phyloP scores from a whole-genome alignment of 2,329 filamentous ascomycete species.

The Botrytis galanthina region DNA sequence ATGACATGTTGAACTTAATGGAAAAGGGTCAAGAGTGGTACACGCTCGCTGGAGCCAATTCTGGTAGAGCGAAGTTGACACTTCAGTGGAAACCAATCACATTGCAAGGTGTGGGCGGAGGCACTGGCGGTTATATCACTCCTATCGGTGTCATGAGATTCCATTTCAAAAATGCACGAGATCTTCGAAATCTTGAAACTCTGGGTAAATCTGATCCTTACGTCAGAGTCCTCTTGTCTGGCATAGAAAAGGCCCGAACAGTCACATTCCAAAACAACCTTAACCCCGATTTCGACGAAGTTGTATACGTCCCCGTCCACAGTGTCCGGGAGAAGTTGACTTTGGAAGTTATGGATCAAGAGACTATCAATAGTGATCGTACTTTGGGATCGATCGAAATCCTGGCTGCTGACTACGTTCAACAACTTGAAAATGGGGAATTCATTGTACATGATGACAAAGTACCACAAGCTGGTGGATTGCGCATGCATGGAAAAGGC shows the following conservation, averaged over 20 bases:
- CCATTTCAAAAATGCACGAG: slow-evolving; percentile 79
- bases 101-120: slow-evolving; percentile 71
- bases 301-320: slow-evolving; percentile 90
- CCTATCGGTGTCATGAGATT: slow-evolving; percentile 94
- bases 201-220: slow-evolving; percentile 98
- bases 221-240: slow-evolving; percentile 81
- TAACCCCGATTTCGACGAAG: slow-evolving; percentile 92
- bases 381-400: slow-evolving; percentile 81
- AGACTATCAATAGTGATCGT: slow-evolving; percentile 87
- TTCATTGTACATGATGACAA: slow-evolving; percentile 79
- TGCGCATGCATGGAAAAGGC: slow-evolving; percentile 72
- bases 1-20: slow-evolving; percentile 88
- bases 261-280: slow-evolving; percentile 96
- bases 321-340: slow-evolving; percentile 77
- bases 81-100: slow-evolving; percentile 95
- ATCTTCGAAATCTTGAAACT: slow-evolving; percentile 88
- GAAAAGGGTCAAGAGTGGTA: slow-evolving; percentile 96
- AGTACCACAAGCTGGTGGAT: slow-evolving; percentile 59
- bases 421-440: slow-evolving; percentile 74
- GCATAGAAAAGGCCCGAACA: slow-evolving; percentile 85
- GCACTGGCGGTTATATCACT: slow-evolving; percentile 85
- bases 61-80: slow-evolving; percentile 84
- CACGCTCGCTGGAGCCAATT: slow-evolving; percentile 75
- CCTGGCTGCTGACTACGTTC: slow-evolving; percentile 73
- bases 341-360: slow-evolving; percentile 95